These are phyloP conservation scores for Leishmania tarentolae DNA, from an alignment of 208 protist genomes.

Conservation along the genomic window DNA sequence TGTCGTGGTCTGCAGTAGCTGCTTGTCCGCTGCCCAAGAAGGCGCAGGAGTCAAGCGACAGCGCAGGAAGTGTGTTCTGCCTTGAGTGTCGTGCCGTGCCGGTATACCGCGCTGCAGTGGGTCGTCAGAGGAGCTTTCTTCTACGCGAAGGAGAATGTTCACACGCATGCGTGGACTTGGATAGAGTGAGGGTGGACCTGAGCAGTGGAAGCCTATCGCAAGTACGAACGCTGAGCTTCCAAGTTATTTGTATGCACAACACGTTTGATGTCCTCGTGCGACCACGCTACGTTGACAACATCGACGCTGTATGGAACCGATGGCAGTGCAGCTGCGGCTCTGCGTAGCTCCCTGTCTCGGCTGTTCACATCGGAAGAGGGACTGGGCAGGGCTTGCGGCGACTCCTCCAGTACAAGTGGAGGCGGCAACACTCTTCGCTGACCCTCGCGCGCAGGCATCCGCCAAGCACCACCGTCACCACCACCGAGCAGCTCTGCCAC, in stretches of 20 bases:
- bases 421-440: background rate
- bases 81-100: background rate
- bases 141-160: background rate
- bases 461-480: background rate
- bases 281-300: constrained; percentile 37
- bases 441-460: background rate
- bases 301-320: background rate
- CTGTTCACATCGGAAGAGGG: background rate
- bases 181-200: too few relatives aligned
- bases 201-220: constrained; percentile 15
- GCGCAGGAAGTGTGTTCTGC: background rate
- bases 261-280: constrained; percentile 62
- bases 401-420: background rate
- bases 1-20: background rate
- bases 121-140: background rate
- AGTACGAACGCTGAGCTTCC: constrained; percentile 56
- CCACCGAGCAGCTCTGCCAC: constrained; percentile 17
- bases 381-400: background rate
- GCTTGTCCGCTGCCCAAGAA: background rate
- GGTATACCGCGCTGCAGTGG: background rate
- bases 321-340: background rate
- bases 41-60: background rate
- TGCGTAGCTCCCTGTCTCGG: background rate
- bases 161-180: background rate
- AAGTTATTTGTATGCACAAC: constrained; percentile 38